phyloP scores from a whole-genome alignment of 1,284 basidiomycete genomes.

The Takashimella tepidaria region DNA sequence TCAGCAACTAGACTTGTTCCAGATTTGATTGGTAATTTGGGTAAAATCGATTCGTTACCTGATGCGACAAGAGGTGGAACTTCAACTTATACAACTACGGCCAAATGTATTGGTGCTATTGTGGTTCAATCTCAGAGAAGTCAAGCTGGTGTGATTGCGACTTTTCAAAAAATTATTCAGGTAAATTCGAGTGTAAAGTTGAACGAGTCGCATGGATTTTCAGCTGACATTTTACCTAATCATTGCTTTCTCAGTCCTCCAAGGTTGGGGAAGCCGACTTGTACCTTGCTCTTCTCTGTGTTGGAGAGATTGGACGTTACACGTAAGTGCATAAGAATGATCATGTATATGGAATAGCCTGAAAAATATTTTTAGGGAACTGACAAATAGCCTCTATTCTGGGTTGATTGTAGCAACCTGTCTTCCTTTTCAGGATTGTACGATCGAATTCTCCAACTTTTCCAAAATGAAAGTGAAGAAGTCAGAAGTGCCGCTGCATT shows the following conservation, averaged over 20 bases:
- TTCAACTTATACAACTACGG: conserved; percentile 58
- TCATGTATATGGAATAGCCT: too few relatives aligned
- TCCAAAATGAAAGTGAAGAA: conserved; percentile 73
- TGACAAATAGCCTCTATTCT: too few relatives aligned
- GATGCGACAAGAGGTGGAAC: conserved; percentile 44
- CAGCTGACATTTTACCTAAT: too few relatives aligned
- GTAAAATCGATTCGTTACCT: conserved; percentile 25
- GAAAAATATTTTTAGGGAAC: too few relatives aligned
- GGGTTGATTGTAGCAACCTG: conserved; percentile 65
- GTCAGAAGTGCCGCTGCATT: conserved; percentile 83
- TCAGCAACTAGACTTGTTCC: conserved; percentile 74
- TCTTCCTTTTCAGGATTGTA: conserved; percentile 70
- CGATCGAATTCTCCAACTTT: conserved; percentile 64
- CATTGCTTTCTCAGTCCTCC: conserved; percentile 56
- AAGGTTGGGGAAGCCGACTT: conserved; percentile 63
- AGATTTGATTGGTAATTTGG: conserved; percentile 52
- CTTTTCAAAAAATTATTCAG: conserved; percentile 73
- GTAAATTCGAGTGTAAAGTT: conserved; percentile 47
- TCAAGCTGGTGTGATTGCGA: conserved; percentile 70
- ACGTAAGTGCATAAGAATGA: conserved; percentile 67
- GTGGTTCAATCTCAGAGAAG: conserved; percentile 64
- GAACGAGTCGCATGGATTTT: too few relatives aligned
- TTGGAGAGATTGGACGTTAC: conserved; percentile 84
- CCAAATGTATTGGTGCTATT: conserved; percentile 75
- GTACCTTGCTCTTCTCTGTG: conserved; percentile 75